Percentiles rank a stretch among this genome's conserved stretches.
Evolutionary conservation across 2,329 filamentous ascomycete genomes (phyloP).

Genomic region (Xylariales sp.): DNA sequence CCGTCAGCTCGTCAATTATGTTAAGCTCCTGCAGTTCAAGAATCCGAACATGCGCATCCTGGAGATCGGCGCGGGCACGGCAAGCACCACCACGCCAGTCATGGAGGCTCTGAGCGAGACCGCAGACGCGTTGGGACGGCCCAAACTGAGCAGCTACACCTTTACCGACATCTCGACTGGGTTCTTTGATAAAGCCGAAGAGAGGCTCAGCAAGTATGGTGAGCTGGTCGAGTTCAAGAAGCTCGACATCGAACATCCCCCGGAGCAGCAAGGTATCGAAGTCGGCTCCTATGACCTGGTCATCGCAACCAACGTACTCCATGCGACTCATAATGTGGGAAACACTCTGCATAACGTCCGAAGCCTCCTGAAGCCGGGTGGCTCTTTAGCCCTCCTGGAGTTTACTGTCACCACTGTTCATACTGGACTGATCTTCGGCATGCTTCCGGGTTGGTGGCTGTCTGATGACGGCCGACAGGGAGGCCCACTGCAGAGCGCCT

Average conservation of each 20-base stretch:
- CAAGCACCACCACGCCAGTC: background rate
- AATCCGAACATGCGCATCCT: conserved; percentile 1
- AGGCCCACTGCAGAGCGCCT: background rate
- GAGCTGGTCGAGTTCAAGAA: conserved; percentile 2
- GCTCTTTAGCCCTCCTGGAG: conserved; percentile 9
- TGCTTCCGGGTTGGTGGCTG: conserved; percentile 6
- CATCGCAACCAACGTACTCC: conserved; percentile 8
- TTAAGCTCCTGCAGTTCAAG: background rate
- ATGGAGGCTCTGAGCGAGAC: background rate
- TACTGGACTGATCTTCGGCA: background rate
- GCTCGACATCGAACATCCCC: conserved; percentile 1
- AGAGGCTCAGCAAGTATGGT: conserved; percentile 5
- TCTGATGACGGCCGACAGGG: background rate
- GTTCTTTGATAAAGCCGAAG: conserved; percentile 11
- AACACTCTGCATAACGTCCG: conserved; percentile 10
- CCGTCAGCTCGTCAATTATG: background rate
- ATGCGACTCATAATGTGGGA: conserved; percentile 10
- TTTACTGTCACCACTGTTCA: background rate
- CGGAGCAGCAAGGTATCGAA: conserved; percentile 1
- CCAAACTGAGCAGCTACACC: conserved; percentile 9
- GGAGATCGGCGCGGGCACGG: conserved; percentile 4
- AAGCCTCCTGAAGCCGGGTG: conserved; percentile 10
- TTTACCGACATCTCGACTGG: conserved; percentile 13
- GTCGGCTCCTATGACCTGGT: background rate
- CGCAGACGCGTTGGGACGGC: background rate